phyloP scores from a whole-genome alignment of 2,329 filamentous ascomycete species.

The Fusarium oxysporum region DNA sequence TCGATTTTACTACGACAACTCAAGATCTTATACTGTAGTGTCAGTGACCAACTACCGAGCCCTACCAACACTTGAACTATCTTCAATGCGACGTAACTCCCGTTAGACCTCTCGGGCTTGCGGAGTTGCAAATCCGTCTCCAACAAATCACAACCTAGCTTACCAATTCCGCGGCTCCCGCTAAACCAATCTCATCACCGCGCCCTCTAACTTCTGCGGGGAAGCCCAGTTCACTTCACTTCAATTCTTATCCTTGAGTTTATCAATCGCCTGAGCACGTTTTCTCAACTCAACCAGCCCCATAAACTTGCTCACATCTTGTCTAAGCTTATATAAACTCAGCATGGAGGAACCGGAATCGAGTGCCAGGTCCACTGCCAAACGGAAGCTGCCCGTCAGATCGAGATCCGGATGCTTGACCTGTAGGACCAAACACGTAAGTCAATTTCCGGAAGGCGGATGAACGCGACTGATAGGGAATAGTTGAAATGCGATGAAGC shows the following conservation, averaged over 20 bases:
- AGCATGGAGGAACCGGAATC: background rate
- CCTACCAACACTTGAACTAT: background rate
- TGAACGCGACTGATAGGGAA: background rate
- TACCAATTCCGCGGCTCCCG: background rate
- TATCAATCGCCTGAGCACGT: slow-evolving; percentile 9
- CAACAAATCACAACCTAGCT: background rate
- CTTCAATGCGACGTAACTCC: background rate
- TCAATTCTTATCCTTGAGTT: background rate
- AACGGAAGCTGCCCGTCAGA: slow-evolving; percentile 20
- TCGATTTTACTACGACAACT: background rate
- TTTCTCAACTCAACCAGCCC: background rate
- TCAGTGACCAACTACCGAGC: background rate
- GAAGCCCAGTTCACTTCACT: slow-evolving; percentile 7
- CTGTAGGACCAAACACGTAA: slow-evolving; percentile 33
- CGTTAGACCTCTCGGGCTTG: background rate
- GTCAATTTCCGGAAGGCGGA: background rate
- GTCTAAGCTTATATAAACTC: background rate
- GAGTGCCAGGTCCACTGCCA: background rate
- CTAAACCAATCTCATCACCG: slow-evolving; percentile 22
- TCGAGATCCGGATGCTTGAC: slow-evolving; percentile 35
- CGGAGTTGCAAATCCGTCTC: background rate
- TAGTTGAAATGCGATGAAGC: slow-evolving; percentile 46
- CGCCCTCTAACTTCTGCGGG: slow-evolving; percentile 27
- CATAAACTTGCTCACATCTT: background rate
- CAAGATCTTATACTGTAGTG: background rate